Base-by-base conservation (phyloP, 2,329 filamentous ascomycete genomes). In the Aspergillus jensenii region DNA sequence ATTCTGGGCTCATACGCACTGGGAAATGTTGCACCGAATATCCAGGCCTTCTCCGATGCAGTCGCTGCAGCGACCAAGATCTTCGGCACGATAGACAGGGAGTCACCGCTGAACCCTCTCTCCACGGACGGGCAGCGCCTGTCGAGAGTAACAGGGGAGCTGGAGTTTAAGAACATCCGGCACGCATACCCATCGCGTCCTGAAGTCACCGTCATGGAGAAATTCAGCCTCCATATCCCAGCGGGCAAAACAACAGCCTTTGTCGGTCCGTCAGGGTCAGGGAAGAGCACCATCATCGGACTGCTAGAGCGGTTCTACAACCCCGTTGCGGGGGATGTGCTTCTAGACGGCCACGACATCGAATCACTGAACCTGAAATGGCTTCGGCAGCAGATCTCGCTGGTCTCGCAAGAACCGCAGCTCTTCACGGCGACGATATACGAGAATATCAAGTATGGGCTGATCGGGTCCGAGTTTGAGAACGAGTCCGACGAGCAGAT, bases 371-470 rank as follows among this genome's bases (percentile, higher is more conserved):
- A 96, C 67, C 81, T 66, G 84, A 3, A 82, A 82, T 66, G 82
- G 80, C 2, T 74, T 68, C n/a, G 73, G 81, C 64, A 70, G 85
- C 31, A 76, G n/a, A 90, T 96, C 67, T 86, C 90, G 0, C 81
- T 96, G 3, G 92, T 96, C 55, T 90, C 88, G 56, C 92, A 96
- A 69, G 92, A 96, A 68, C 90, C 91, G 1, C 87, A 89, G 0
- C 81, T 96, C 0, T 96, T 96, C 71, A 87, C 87, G 51, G 90
- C 88, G 0, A 91, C 90, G 0, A 93, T 96, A 64, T 91, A 83
- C 69, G 84, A 90, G 52, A 96, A 96, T 73, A 96, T 96, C 56
- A 77, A 76, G 1, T 72, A 77, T 31, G 81, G 81, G 1, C 68
- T 83, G 0, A 70, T 78, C 21, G 91, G 91, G 41, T 93, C 90